Evolutionary conservation across 2,329 filamentous ascomycete species (phyloP).

Genomic region (Fusarium illudens): DNA sequence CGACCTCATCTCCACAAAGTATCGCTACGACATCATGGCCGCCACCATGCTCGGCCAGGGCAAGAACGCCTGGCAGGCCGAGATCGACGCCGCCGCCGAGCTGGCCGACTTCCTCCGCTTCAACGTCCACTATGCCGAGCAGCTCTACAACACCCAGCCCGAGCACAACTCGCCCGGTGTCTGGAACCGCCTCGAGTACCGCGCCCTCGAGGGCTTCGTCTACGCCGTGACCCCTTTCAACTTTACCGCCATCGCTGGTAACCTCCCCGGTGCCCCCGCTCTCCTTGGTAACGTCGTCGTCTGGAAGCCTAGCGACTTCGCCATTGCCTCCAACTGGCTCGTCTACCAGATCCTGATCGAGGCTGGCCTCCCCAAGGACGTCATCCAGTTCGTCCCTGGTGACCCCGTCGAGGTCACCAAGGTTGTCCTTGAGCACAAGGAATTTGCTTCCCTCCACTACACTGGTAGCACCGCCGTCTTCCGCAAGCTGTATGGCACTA

Average conservation of each 20-base stretch:
- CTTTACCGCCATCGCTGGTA: conserved; percentile 94
- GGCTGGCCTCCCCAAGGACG: conserved; percentile 86
- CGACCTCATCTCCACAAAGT: conserved; percentile 88
- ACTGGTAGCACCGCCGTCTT: conserved; percentile 94
- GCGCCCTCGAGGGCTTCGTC: conserved; percentile 92
- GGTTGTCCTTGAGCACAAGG: conserved; percentile 75
- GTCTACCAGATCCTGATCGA: conserved; percentile 91
- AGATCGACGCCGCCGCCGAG: conserved; percentile 96
- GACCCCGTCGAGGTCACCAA: conserved; percentile 86
- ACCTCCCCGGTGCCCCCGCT: conserved; percentile 82
- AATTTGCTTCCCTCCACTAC: conserved; percentile 93
- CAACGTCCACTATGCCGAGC: conserved; percentile 92
- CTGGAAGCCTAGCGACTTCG: conserved; percentile 94
- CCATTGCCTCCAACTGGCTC: conserved; percentile 90
- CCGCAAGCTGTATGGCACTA: conserved; percentile 86
- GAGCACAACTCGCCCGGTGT: conserved; percentile 82
- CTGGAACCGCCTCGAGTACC: conserved; percentile 92
- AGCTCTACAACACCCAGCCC: conserved; percentile 88
- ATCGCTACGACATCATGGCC: conserved; percentile 96
- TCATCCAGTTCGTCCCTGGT: conserved; percentile 93
- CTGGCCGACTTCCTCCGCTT: conserved; percentile 92
- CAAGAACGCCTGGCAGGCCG: conserved; percentile 99
- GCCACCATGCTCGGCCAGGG: conserved; percentile 95
- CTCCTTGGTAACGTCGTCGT: conserved; percentile 94
- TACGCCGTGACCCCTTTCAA: conserved; percentile 97